Percentiles rank a stretch among this genome's conserved stretches.
phyloP scores from a whole-genome alignment of 1,139 yeast species.

The Tardiomyces blankii region DNA sequence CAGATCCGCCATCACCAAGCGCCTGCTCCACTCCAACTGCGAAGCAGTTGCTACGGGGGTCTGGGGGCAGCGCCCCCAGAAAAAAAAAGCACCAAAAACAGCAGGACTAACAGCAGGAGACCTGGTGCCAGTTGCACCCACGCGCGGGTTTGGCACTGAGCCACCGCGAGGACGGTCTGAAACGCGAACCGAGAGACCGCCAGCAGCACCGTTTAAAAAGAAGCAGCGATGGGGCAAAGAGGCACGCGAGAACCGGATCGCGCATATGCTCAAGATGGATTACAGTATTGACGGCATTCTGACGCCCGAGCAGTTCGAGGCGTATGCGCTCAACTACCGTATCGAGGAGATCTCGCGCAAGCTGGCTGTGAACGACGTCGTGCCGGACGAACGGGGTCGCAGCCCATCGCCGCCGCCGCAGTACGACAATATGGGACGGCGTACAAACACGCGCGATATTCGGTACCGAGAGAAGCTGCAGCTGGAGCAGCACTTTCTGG shows the following conservation, averaged over 20 bases:
- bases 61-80: too few species aligned
- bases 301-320: slow-evolving; percentile 79
- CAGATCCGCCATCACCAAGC: too few species aligned
- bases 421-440: slow-evolving; percentile 72
- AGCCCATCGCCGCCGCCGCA: slow-evolving; percentile 93
- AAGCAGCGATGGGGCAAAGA: slow-evolving; percentile 25
- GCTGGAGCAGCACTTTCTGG: slow-evolving; percentile 66
- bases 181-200: background rate
- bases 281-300: slow-evolving; percentile 39
- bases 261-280: slow-evolving; percentile 25
- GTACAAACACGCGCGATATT: slow-evolving; percentile 73
- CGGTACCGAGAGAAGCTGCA: slow-evolving; percentile 54
- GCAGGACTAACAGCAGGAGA: background rate
- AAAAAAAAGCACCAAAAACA: too few species aligned
- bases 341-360: slow-evolving; percentile 70
- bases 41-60: too few species aligned
- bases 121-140: slow-evolving; percentile 3
- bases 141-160: background rate
- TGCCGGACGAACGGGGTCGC: slow-evolving; percentile 26
- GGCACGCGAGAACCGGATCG: slow-evolving; percentile 20
- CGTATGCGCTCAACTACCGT: slow-evolving; percentile 63
- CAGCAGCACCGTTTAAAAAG: slow-evolving; percentile 2
- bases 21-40: too few species aligned
- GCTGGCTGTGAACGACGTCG: slow-evolving; percentile 38
- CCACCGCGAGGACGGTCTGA: background rate